These are phyloP conservation scores for Exophiala bonariae DNA, from an alignment of 2,329 filamentous ascomycete genomes.

Conservation along the genomic window DNA sequence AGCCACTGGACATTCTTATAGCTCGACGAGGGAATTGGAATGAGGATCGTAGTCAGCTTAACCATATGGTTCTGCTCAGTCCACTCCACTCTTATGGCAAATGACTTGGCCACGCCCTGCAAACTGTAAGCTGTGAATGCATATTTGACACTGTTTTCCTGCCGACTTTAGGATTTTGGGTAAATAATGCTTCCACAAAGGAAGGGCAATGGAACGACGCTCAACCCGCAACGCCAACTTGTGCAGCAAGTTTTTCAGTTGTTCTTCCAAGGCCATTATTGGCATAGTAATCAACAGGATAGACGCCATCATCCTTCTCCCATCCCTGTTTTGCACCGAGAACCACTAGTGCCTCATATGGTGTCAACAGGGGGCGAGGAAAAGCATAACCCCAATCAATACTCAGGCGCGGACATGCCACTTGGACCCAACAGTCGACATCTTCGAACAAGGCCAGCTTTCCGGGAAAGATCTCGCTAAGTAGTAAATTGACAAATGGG, in stretches of 20 bases:
- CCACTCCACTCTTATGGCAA: too few species aligned
- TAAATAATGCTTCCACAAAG: too few species aligned
- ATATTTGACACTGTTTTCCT: too few species aligned
- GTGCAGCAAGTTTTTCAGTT: conserved; percentile 43
- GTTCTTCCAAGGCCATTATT: conserved; percentile 87
- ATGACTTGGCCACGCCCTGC: too few species aligned
- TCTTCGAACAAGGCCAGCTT: conserved; percentile 92
- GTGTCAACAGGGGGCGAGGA: conserved; percentile 80
- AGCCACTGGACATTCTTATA: too few species aligned
- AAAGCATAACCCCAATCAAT: conserved; percentile 99
- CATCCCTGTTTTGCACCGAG: conserved; percentile 76
- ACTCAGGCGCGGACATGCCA: conserved; percentile 92
- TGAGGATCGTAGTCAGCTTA: too few species aligned
- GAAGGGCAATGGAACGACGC: too few species aligned
- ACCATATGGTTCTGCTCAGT: too few species aligned
- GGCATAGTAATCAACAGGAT: conserved; percentile 98
- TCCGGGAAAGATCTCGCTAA: conserved; percentile 95
- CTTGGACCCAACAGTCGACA: conserved; percentile 97
- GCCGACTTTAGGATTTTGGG: too few species aligned
- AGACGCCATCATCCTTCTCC: conserved; percentile 63
- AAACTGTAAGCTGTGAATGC: too few species aligned
- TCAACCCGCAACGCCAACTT: conserved; percentile 13
- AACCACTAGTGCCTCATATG: conserved; percentile 93
- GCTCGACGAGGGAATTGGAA: too few species aligned
- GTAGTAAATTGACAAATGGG: conserved; percentile 78